Conservation (phyloP, 352 stramenopile genomes). For the Peronospora tabacina region DNA sequence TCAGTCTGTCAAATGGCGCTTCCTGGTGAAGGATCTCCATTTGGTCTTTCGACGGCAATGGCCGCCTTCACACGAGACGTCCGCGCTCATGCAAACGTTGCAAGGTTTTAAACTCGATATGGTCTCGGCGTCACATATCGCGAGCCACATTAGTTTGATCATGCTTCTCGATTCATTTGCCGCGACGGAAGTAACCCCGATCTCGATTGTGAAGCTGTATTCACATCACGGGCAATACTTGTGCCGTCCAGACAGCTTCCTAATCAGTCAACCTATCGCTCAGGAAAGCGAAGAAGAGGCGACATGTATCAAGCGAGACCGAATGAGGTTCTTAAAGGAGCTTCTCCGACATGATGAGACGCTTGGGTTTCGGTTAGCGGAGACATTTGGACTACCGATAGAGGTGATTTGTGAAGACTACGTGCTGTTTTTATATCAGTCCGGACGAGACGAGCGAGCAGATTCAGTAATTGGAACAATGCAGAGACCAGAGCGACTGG, state of each 20-base stretch:
- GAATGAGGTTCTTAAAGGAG: constrained; percentile 59
- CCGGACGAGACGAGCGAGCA: constrained; percentile 52
- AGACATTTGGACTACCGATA: constrained; percentile 67
- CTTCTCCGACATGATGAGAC: constrained; percentile 59
- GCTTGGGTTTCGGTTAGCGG: constrained; percentile 53
- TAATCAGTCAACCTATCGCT: constrained; percentile 11
- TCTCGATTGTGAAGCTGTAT: constrained; percentile 67
- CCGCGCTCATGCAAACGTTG: constrained; percentile 44
- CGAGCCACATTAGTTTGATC: constrained; percentile 65
- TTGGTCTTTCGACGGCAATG: constrained; percentile 40
- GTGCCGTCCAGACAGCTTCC: constrained; percentile 55
- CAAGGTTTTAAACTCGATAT: constrained; percentile 32
- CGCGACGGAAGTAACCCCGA: constrained; percentile 52
- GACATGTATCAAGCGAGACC: constrained; percentile 35
- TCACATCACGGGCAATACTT: constrained; percentile 37
- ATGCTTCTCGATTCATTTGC: constrained; percentile 78
- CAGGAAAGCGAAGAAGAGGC: constrained; percentile 20
- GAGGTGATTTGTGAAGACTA: constrained; percentile 74
- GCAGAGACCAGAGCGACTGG: constrained; percentile 52
- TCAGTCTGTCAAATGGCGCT: constrained; percentile 38
- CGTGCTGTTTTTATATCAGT: constrained; percentile 76
- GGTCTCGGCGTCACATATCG: constrained; percentile 35
- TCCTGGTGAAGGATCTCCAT: constrained; percentile 40
- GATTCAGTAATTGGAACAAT: constrained; percentile 73
- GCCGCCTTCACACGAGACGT: constrained; percentile 46